phyloP scores from a whole-genome alignment of 1,139 yeast species.

The Lodderomyces beijingensis region DNA sequence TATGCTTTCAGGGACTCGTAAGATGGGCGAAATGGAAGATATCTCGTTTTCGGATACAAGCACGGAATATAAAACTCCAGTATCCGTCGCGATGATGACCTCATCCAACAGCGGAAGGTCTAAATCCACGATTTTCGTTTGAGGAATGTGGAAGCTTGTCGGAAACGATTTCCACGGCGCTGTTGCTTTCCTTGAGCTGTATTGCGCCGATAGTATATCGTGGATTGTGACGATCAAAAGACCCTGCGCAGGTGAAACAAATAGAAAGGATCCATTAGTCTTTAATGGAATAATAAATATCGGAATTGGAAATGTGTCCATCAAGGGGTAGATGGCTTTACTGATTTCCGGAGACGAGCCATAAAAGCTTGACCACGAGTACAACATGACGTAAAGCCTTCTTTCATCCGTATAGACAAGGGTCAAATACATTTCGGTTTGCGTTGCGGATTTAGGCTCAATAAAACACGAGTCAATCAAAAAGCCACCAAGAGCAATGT shows the following conservation, averaged over 20 bases:
- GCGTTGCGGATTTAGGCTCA: slow-evolving; percentile 25
- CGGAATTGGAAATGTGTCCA: slow-evolving; percentile 37
- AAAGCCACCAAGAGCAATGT: slow-evolving; percentile 39
- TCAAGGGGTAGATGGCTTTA: slow-evolving; percentile 29
- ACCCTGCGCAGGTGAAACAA: slow-evolving; percentile 26
- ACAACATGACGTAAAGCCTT: slow-evolving; percentile 35
- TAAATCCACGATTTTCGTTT: slow-evolving; percentile 13
- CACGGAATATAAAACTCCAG: slow-evolving; percentile 37
- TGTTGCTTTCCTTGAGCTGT: slow-evolving; percentile 22
- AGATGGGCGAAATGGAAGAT: slow-evolving; percentile 17
- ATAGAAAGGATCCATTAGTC: slow-evolving; percentile 29
- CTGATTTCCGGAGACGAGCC: slow-evolving; percentile 5
- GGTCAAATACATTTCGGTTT: slow-evolving; percentile 30
- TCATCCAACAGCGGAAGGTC: slow-evolving; percentile 24
- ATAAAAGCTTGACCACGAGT: slow-evolving; percentile 30
- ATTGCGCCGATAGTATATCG: slow-evolving; percentile 45
- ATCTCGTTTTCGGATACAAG: slow-evolving; percentile 14
- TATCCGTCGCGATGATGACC: slow-evolving; percentile 37
- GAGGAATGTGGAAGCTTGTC: slow-evolving; percentile 30
- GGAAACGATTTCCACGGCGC: slow-evolving; percentile 30
- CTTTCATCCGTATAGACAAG: slow-evolving; percentile 33
- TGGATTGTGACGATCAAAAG: slow-evolving; percentile 34
- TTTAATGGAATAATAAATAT: slow-evolving; percentile 35
- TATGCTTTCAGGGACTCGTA: slow-evolving; percentile 28
- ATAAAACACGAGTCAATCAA: slow-evolving; percentile 43